Conservation (phyloP, 805 yeast species). For the Brettanomyces naardenensis region DNA sequence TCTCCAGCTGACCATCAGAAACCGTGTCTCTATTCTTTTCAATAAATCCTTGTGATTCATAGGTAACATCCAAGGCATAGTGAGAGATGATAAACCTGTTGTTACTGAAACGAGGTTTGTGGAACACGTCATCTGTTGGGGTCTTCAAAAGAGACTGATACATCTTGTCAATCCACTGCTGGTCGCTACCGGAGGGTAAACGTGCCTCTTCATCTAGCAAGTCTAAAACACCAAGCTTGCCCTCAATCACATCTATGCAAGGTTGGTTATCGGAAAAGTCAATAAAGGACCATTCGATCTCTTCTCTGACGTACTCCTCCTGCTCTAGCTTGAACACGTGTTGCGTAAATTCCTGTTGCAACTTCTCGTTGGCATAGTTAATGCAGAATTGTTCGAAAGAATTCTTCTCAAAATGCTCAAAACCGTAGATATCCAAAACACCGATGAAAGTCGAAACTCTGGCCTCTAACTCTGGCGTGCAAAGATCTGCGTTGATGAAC, state of each 20-base stretch:
- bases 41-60: conserved; percentile 89
- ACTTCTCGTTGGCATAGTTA: conserved; percentile 92
- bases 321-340: conserved; percentile 96
- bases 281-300: conserved; percentile 93
- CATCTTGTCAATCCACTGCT: conserved; percentile 86
- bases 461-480: conserved; percentile 59
- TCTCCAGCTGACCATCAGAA: conserved; percentile 90
- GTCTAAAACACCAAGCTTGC: conserved; percentile 78
- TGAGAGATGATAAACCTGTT: conserved; percentile 85
- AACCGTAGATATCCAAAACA: conserved; percentile 94
- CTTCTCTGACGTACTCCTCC: conserved; percentile 86
- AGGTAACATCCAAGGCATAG: conserved; percentile 89
- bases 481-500: conserved; percentile 72
- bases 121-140: conserved; percentile 69
- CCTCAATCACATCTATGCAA: conserved; percentile 87
- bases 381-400: conserved; percentile 97
- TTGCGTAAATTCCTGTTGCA: conserved; percentile 95
- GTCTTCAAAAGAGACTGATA: conserved; percentile 77
- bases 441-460: conserved; percentile 76
- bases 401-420: conserved; percentile 90
- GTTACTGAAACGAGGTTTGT: conserved; percentile 92
- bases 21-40: conserved; percentile 97
- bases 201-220: conserved; percentile 92
- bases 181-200: conserved; percentile 88
- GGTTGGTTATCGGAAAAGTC: conserved; percentile 97